Base-by-base conservation (phyloP, 2,329 filamentous ascomycete genomes). In the Tricladium varicosporioides region DNA sequence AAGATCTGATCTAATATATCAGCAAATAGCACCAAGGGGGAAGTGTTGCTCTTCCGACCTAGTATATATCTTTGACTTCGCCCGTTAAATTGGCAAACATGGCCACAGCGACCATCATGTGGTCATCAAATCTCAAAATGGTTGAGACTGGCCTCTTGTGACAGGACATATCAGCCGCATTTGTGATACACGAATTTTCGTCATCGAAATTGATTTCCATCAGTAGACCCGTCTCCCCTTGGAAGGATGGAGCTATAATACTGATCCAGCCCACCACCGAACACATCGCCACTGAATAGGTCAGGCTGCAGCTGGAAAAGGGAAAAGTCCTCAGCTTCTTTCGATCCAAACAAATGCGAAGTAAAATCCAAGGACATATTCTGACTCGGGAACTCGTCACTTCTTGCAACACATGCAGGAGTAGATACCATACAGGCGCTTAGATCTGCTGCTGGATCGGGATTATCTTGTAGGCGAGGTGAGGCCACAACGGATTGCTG, bases 241-340 rank as follows among this genome's bases (percentile, higher is more conserved):
- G 54, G 49, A 27, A 58, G 22, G 5, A 58, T 32, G 1, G 56
- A 55, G 36, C 42, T 51, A 22, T 58, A 58, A 51, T 58, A 58
- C 15, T 58, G 52, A 55, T 58, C 48, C 43, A 58, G 19, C 13
- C 52, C 56, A n/a, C 52, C 51, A 44, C 52, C 52, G 52, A 58
- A 58, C 2, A 55, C 19, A 42, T 58, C 52, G 3, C 45, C 48
- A 18, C 33, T 47, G 32, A 48, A 58, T 18, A 58, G 33, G 18
- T 54, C 56, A 11, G 56, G 56, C 42, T 58, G 56, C 33, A 58
- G 22, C 32, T 58, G 56, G 48, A 58, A 58, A 46, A 54, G 54
- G 2, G 56, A 58, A 27, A 58, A 58, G 33, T 58, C 56, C n/a
- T 58, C 46, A 3, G 56, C 56, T 48, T 58, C 56, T 44, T 54